Base-by-base conservation (phyloP, 305 asterid species). In the Plantago coronopus region DNA sequence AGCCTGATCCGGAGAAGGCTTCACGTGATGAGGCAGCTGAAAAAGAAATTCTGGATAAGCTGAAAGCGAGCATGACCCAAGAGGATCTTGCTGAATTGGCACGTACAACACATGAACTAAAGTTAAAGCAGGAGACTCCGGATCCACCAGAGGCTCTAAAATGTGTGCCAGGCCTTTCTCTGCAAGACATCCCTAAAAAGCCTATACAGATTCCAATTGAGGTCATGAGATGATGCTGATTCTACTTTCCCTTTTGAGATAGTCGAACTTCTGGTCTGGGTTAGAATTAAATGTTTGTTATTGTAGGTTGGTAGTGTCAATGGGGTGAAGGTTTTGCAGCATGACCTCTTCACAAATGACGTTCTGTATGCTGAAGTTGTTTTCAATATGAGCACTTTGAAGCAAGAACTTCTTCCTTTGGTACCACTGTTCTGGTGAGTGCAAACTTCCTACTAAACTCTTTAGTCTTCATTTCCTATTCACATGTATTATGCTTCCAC, bases 21-120 rank as follows among this genome's bases (percentile, higher is more conserved):
- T 81, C 97, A 27, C 83, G 74, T 38, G 99, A 89, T 75, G 99
- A 94, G 74, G 87, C 83, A 42, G 63, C 75, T 15, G 97, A 94
- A 82, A 87, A 75, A 72, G 87, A 85, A 79, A 74, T 42, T 54
- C 64, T 94, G 76, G 86, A 84, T 47, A 85, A 74, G 81, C 80
- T 89, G 71, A 94, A 85, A 81, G 77, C 80, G 64, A 79, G 81
- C 79, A 78, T 94, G 99, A 94, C 97, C 62, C 70, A 73, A 37
- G 99, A 82, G 81, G 99, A 94, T 80, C 99, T 89, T 78, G 97
- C 96, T 65, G 99, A 94, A 76, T 78, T 94, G 67, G 93, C 96
- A 49, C 96, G 95, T 71, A 87, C 94, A 55, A 94, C 99, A 25
- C 86, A 78, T 57, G 97, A 89, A 64, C 81, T 94, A 48, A 84